Base-by-base conservation (phyloP, 2,329 filamentous ascomycete genomes). In the Diaporthe amygdali region DNA sequence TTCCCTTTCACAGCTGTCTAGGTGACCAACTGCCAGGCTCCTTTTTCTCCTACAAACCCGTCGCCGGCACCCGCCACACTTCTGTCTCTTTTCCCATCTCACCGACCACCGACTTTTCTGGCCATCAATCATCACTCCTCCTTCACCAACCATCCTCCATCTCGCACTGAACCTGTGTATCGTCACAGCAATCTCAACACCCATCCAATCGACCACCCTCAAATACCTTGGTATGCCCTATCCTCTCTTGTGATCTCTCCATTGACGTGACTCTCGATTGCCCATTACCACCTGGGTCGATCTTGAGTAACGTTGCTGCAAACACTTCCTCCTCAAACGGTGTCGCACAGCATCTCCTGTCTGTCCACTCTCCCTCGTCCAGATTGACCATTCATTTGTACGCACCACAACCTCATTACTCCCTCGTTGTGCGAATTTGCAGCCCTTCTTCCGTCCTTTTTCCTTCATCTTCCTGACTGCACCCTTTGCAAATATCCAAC, bases 271-370 rank as follows among this genome's bases (percentile, higher is more conserved):
- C 15, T 51, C 70, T 67, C 59, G n/a, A 54, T 55, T 72, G 52
- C 66, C 46, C 49, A 17, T 34, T 73, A 46, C 47, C 72, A 69
- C 66, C 69, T 55, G 61, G 49, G 41, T 63, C 61, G 25, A 55
- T 32, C 27, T 56, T 70, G 72, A 68, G 72, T 72, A 64, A 73
- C 72, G 47, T 49, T 32, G 61, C 51, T 69, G 72, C 72, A 72
- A 73, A 72, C 70, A 70, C 39, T 54, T n/a, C 34, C 52, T 73
- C 61, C 41, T 69, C 72, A 63, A 68, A 67, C 69, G 66, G 72
- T 54, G 72, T 73, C 72, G 44, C 66, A 73, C 72, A 63, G 37
- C 47, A 47, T 63, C 70, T 70, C 66, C 66, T 51, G 70, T 72
- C 63, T 72, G 69, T 66, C 69, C 69, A 51, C 55, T 63, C 9